These are phyloP conservation scores for Biancaea sappan DNA, from an alignment of 306 rosid genomes.

Conservation along the genomic window DNA sequence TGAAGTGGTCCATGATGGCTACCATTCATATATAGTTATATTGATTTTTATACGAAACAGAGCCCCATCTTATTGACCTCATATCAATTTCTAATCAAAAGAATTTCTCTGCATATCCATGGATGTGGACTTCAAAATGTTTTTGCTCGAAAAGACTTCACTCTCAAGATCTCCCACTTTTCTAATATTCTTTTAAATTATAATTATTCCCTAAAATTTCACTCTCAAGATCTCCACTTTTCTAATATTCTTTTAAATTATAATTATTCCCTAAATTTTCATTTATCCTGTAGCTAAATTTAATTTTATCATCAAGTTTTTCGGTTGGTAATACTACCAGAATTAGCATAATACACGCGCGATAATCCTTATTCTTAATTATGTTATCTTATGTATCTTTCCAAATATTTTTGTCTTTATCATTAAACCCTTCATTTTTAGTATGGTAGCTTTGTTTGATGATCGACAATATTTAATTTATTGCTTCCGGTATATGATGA, in stretches of 20 bases:
- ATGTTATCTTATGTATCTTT: neutral
- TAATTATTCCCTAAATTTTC: too few relatives aligned
- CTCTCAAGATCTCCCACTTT: neutral
- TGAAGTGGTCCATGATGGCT: slow-evolving; percentile 35
- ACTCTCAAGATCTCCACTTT: neutral
- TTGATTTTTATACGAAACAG: too few relatives aligned
- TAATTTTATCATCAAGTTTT: neutral
- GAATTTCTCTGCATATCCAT: neutral
- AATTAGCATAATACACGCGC: neutral
- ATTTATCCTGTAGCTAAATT: neutral
- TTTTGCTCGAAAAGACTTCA: slow-evolving; percentile 2
- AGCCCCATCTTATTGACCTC: too few relatives aligned
- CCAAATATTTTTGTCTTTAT: neutral
- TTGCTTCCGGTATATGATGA: too few relatives aligned
- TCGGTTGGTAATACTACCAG: neutral
- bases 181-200: neutral
- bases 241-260: neutral
- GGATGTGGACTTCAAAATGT: neutral
- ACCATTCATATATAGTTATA: too few relatives aligned
- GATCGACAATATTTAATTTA: too few relatives aligned
- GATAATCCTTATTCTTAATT: neutral
- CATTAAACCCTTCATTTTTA: neutral
- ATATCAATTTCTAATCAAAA: neutral
- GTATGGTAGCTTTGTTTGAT: neutral
- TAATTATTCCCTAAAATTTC: too few relatives aligned